Evolutionary conservation across 306 rosid genomes (phyloP).

Genomic region (Arachis stenosperma): DNA sequence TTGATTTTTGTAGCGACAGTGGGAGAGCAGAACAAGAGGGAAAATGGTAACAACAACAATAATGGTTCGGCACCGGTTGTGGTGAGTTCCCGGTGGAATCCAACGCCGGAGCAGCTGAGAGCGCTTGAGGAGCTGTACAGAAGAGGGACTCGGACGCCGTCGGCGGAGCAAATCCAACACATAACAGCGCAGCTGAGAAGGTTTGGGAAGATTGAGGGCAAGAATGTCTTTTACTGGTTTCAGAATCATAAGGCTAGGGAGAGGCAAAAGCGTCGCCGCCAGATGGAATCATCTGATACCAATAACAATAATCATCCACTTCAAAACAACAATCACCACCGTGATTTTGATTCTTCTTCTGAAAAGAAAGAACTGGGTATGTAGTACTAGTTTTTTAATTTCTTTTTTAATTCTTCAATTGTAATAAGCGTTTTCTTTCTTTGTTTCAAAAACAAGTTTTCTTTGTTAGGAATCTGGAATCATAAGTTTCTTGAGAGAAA

Average conservation of each 20-base stretch:
- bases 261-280: slow-evolving; percentile 85
- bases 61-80: slow-evolving; percentile 50
- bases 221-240: slow-evolving; percentile 83
- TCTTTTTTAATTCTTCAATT: too few relatives aligned
- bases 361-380: slow-evolving; percentile 57
- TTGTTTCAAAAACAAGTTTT: too few relatives aligned
- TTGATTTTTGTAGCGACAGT: slow-evolving; percentile 34
- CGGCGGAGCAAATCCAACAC: slow-evolving; percentile 79
- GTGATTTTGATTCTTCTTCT: slow-evolving; percentile 32
- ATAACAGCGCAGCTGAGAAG: slow-evolving; percentile 71
- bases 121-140: slow-evolving; percentile 79
- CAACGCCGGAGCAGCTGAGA: slow-evolving; percentile 86
- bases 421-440: too few relatives aligned
- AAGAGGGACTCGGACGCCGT: slow-evolving; percentile 86
- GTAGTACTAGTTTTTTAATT: slow-evolving; percentile 6
- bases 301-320: not conserved
- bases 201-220: slow-evolving; percentile 76
- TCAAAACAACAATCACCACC: not conserved
- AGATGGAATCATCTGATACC: slow-evolving; percentile 49
- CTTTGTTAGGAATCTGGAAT: not conserved
- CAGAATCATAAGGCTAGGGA: slow-evolving; percentile 86
- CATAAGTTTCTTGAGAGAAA: not conserved
- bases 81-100: slow-evolving; percentile 97
- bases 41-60: slow-evolving; percentile 1
- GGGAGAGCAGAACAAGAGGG: slow-evolving; percentile 65